These are phyloP conservation scores for Ophiostoma quercus DNA, from an alignment of 2,329 filamentous ascomycete genomes.

Conservation along the genomic window DNA sequence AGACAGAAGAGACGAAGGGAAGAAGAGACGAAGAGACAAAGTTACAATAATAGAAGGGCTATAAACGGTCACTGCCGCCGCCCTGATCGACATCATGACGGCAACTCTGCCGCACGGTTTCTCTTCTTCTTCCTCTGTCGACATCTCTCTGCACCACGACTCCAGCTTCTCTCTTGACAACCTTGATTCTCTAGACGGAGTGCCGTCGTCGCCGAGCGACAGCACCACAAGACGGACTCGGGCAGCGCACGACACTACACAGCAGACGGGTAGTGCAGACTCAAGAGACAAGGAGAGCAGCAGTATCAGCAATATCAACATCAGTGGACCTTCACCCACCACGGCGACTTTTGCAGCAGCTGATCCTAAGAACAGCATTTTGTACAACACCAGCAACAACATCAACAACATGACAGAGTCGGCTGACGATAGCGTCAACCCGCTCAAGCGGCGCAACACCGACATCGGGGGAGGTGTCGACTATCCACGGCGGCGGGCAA, in stretches of 20 bases:
- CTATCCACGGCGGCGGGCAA: slow-evolving; percentile 59
- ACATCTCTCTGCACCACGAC: slow-evolving; percentile 10
- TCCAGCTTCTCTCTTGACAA: not conserved
- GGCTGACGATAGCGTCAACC: slow-evolving; percentile 52
- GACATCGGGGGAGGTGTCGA: slow-evolving; percentile 50
- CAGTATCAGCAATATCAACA: not conserved
- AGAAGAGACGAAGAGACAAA: not conserved
- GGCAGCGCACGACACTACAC: not conserved
- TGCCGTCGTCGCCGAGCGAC: slow-evolving; percentile 35
- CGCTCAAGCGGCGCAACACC: slow-evolving; percentile 57
- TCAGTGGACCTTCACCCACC: not conserved
- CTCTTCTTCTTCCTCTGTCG: slow-evolving; percentile 30
- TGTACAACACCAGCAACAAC: not conserved
- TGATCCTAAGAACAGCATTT: not conserved
- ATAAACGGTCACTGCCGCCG: not conserved
- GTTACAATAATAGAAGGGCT: not conserved
- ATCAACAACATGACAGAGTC: slow-evolving; percentile 25
- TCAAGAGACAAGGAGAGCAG: not conserved
- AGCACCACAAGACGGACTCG: slow-evolving; percentile 36
- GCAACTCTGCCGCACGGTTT: slow-evolving; percentile 39
- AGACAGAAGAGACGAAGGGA: too few species aligned
- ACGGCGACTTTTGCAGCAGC: not conserved
- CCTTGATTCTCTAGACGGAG: slow-evolving; percentile 26
- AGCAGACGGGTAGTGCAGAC: not conserved
- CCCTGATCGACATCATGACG: slow-evolving; percentile 29